Evolutionary conservation across 805 yeast species (phyloP), one percentile per base, ranked within the genome.

Genomic region (Saccharomycopsis malanga): DNA sequence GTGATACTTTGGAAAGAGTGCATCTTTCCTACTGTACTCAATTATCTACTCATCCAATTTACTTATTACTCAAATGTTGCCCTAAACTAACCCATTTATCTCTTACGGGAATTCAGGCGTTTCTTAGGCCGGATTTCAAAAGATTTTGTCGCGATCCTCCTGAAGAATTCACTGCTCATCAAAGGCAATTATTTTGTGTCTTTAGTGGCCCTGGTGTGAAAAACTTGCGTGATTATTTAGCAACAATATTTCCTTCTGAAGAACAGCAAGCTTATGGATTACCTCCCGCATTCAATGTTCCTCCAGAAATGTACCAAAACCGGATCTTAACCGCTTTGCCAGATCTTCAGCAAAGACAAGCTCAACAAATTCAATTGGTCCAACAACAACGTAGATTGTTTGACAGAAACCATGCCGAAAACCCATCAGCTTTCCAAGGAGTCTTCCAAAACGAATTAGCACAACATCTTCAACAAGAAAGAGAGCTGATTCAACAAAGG

Each of bases 141-240:
- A 79, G 77, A 54, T 89, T 79, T 64, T 89, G 97, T 62, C 81
- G 98, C 24, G 85, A 82, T 6, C 93, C 98, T 1, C 98, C 98
- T 3, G 78, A 84, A 10, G 97, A 88, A 57, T 89, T 93, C 62
- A 88, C 82, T 45, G 86, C 81, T 47, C 83, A 83, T 57, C 98
- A 93, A 63, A 81, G 81, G 54, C 74, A 81, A 20, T 73, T 85
- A 42, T 91, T 93, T 59, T 91, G 98, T 67, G 98, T 91, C 10
- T 93, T 88, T 60, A 81, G 91, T 29, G 98, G 98, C 1, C 77
- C 76, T 50, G 97, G 97, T 6, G 96, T 93, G 15, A 75, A 71
- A 42, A 77, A 78, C 50, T 70, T 91, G 53, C 75, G 96, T 53
- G 79, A 76, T 35, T 81, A 83, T 60, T 71, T 91, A 40, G 36